These are phyloP conservation scores for Neurospora africana DNA, from an alignment of 495 filamentous ascomycete genomes.

Conservation along the genomic window DNA sequence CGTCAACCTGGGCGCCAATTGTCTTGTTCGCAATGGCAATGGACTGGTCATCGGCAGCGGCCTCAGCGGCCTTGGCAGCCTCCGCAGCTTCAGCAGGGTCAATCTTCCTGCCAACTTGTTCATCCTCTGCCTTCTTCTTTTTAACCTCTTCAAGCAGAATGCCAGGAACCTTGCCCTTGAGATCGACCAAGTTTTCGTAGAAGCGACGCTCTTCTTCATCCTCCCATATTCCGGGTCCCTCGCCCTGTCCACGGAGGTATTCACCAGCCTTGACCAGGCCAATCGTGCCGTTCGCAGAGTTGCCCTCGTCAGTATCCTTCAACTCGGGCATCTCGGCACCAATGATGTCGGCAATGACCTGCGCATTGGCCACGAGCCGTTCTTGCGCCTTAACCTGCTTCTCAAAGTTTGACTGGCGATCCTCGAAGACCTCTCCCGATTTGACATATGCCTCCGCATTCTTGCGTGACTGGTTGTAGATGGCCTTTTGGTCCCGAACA, in stretches of 20 bases:
- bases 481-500: slow-evolving; percentile 76
- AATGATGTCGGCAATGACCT: slow-evolving; percentile 78
- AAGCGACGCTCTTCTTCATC: slow-evolving; percentile 96
- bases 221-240: slow-evolving; percentile 97
- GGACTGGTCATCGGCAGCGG: slow-evolving; percentile 66
- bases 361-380: slow-evolving; percentile 80
- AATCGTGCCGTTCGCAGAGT: slow-evolving; percentile 60
- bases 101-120: slow-evolving; percentile 50
- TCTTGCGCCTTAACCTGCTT: slow-evolving; percentile 86
- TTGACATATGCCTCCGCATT: slow-evolving; percentile 98
- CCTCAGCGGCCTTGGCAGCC: slow-evolving; percentile 38
- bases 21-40: slow-evolving; percentile 95
- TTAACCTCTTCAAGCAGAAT: slow-evolving; percentile 90
- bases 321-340: slow-evolving; percentile 93
- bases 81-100: slow-evolving; percentile 39
- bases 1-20: slow-evolving; percentile 92
- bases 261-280: slow-evolving; percentile 91
- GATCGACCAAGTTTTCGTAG: slow-evolving; percentile 91
- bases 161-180: slow-evolving; percentile 89
- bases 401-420: slow-evolving; percentile 91
- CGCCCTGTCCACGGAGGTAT: slow-evolving; percentile 78
- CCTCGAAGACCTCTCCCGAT: slow-evolving; percentile 96
- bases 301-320: slow-evolving; percentile 65
- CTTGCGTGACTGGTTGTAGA: slow-evolving; percentile 71
- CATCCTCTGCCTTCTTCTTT: slow-evolving; percentile 81